Evolutionary conservation across 495 filamentous ascomycete species (phyloP), one percentile per base, ranked within the genome.

Genomic region (Zalerion maritima): DNA sequence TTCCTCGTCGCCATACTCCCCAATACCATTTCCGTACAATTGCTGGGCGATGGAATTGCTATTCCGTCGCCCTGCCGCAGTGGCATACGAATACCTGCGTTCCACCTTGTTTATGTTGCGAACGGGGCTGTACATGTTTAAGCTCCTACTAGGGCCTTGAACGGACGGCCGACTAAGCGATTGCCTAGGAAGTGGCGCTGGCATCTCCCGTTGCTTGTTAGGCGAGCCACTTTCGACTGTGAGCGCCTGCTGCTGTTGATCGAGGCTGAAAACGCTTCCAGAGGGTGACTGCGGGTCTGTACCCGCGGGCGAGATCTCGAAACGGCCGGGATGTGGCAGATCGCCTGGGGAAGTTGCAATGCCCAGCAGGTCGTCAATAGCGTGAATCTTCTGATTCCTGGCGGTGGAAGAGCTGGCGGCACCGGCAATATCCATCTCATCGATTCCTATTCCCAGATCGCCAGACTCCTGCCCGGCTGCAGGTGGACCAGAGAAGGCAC

Each of bases 391-490:
- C 4, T 28, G 21, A 14, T 32, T 28, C 6, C 24, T 16, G 14
- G 40, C 29, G 7, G 31, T 36, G 4, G 73, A 65, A 8, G 75
- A 69, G 32, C 73, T 69, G 16, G 73, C 73, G 2, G 78, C 73
- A 36, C 78, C 77, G n/a, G n/a, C n/a, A 29, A 94, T 94, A 47
- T 94, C 87, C 74, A 93, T 89, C 46, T 91, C 84, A 49, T 91
- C 85, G n/a, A n/a, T 69, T n/a, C n/a, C n/a, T n/a, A n/a, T n/a
- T n/a, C n/a, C n/a, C n/a, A 46, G n/a, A n/a, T n/a, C n/a, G n/a
- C n/a, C n/a, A n/a, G n/a, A n/a, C n/a, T n/a, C n/a, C n/a, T n/a
- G n/a, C n/a, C n/a, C n/a, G n/a, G n/a, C n/a, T n/a, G n/a, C n/a
- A n/a, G n/a, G n/a, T n/a, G n/a, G n/a, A n/a, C n/a, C n/a, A n/a